Evolutionary conservation across 2,329 filamentous ascomycete species (phyloP).

Genomic region (Penicillium sp.): DNA sequence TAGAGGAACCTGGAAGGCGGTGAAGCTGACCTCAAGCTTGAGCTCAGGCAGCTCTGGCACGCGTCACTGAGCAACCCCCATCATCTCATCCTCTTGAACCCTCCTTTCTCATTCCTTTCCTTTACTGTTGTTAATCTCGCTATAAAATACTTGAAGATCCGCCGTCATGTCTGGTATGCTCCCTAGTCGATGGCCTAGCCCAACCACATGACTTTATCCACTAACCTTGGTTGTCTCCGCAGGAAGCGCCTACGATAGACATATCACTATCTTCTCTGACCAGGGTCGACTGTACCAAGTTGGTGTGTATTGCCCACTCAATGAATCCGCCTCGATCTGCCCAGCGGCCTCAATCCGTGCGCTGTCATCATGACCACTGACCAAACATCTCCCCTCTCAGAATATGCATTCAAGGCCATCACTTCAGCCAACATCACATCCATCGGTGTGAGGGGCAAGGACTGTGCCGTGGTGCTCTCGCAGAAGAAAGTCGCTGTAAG

Average conservation of each 20-base stretch:
- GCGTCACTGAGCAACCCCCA: conserved; percentile 29
- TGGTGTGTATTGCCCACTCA: conserved; percentile 54
- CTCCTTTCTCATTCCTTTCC: conserved; percentile 2
- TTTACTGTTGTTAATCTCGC: conserved; percentile 7
- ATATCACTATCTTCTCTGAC: conserved; percentile 99
- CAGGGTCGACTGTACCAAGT: conserved; percentile 99
- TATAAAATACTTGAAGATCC: conserved; percentile 14
- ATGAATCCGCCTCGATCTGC: not conserved
- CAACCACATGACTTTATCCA: conserved; percentile 31
- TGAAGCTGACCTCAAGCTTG: conserved; percentile 37
- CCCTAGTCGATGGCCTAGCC: conserved; percentile 6
- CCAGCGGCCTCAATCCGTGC: not conserved
- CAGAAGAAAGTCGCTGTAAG: conserved; percentile 99
- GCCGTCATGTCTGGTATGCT: conserved; percentile 47
- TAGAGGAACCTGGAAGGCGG: conserved; percentile 28
- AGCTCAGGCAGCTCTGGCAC: conserved; percentile 41
- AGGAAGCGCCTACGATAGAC: conserved; percentile 91
- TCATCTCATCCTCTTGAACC: conserved; percentile 17
- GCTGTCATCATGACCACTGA: conserved; percentile 23
- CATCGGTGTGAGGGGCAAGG: conserved; percentile 90
- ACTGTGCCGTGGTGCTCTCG: conserved; percentile 93
- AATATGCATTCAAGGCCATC: conserved; percentile 99
- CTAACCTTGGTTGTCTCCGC: conserved; percentile 29
- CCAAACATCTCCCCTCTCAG: conserved; percentile 51
- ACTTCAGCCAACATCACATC: conserved; percentile 99